These are phyloP conservation scores for Tilletiopsis washingtonensis DNA, from an alignment of 1,284 basidiomycete species.

Conservation along the genomic window DNA sequence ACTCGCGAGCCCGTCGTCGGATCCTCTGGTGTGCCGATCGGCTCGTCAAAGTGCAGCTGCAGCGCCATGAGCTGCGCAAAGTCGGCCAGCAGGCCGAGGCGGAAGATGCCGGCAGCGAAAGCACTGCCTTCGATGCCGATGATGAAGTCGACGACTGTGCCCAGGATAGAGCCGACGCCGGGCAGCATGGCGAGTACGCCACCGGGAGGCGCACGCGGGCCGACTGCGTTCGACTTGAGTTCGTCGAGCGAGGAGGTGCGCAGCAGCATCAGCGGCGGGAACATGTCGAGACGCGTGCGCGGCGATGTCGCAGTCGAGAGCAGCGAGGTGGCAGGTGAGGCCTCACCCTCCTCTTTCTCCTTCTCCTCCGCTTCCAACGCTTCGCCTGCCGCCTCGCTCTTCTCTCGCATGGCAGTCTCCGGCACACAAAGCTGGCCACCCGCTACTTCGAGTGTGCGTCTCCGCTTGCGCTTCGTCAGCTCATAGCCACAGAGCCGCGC, in stretches of 20 bases:
- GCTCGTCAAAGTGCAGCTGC: conserved; percentile 22
- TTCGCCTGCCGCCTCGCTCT: conserved; percentile 4
- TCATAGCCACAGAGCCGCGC: conserved; percentile 21
- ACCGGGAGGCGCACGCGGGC: conserved; percentile 31
- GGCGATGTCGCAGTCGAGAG: conserved; percentile 20
- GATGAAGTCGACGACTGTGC: conserved; percentile 34
- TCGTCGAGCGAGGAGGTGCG: conserved; percentile 26
- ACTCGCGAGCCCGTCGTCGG: conserved; percentile 9
- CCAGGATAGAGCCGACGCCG: conserved; percentile 14
- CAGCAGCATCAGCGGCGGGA: conserved; percentile 39
- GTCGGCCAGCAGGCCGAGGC: conserved; percentile 31
- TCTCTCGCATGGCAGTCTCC: background rate
- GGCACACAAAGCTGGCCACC: background rate
- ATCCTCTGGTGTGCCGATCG: conserved; percentile 11
- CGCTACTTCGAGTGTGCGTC: background rate
- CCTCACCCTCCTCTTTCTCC: too few species aligned
- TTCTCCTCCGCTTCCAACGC: background rate
- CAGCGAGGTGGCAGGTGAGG: too few species aligned
- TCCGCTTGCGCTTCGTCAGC: background rate
- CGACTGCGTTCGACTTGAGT: conserved; percentile 42
- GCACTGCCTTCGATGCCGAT: conserved; percentile 37
- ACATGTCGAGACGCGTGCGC: conserved; percentile 23
- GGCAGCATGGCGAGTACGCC: conserved; percentile 20
- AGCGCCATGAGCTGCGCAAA: conserved; percentile 33
- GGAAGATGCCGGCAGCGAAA: conserved; percentile 32